These are phyloP conservation scores for Teratosphaeriaceae sp. DNA, from an alignment of 2,329 filamentous ascomycete species.

Conservation along the genomic window DNA sequence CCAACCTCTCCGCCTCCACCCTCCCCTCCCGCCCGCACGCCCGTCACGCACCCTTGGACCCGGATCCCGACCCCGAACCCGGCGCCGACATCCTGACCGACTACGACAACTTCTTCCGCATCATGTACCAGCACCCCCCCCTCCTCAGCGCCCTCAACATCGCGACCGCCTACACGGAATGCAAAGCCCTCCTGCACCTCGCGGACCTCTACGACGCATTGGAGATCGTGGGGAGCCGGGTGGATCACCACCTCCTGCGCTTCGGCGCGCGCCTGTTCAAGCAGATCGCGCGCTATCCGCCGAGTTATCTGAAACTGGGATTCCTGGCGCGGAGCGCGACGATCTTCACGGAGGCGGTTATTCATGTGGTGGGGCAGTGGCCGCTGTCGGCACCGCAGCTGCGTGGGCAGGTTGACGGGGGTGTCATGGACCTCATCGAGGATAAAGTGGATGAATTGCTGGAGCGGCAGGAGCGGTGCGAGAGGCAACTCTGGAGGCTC, in stretches of 20 bases:
- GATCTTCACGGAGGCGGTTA: slow-evolving; percentile 69
- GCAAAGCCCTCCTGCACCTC: slow-evolving; percentile 78
- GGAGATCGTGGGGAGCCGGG: slow-evolving; percentile 75
- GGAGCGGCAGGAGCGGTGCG: slow-evolving; percentile 71
- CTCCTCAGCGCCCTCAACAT: slow-evolving; percentile 79
- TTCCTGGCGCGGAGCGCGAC: slow-evolving; percentile 78
- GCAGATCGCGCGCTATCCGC: slow-evolving; percentile 93
- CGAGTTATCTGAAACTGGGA: slow-evolving; percentile 83
- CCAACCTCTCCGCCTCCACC: slow-evolving; percentile 61
- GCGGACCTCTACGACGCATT: slow-evolving; percentile 96
- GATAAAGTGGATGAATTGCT: slow-evolving; percentile 92
- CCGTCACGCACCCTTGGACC: too few species aligned
- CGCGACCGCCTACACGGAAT: slow-evolving; percentile 86
- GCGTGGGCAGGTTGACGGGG: slow-evolving; percentile 62
- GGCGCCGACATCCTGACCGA: slow-evolving; percentile 73
- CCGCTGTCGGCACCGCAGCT: slow-evolving; percentile 72
- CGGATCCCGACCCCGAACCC: too few species aligned
- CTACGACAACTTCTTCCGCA: slow-evolving; percentile 91
- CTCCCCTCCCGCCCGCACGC: too few species aligned
- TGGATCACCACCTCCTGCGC: slow-evolving; percentile 88
- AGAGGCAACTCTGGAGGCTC: slow-evolving; percentile 74
- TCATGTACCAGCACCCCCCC: slow-evolving; percentile 91
- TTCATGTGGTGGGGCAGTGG: slow-evolving; percentile 95
- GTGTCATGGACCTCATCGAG: slow-evolving; percentile 82
- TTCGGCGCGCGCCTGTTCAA: slow-evolving; percentile 91